phyloP scores from a whole-genome alignment of 2,329 filamentous ascomycete species.

The Monosporascus sp. region DNA sequence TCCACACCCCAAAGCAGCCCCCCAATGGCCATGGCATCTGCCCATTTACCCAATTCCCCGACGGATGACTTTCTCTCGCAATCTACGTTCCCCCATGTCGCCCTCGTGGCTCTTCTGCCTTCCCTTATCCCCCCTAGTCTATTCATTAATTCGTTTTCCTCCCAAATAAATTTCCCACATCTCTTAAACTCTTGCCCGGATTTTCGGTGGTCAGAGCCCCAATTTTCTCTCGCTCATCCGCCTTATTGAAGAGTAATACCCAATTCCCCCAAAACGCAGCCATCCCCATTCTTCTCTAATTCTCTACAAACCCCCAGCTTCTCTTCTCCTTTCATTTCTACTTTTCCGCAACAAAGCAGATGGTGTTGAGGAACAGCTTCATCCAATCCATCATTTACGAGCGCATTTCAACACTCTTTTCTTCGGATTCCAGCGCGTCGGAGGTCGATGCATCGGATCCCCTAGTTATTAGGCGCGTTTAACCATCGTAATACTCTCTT shows the following conservation, averaged over 20 bases:
- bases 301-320: slow-evolving; percentile 17
- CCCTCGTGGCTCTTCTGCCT: not conserved
- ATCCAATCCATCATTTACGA: slow-evolving; percentile 31
- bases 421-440: slow-evolving; percentile 19
- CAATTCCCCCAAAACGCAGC: slow-evolving; percentile 44
- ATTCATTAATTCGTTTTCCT: slow-evolving; percentile 31
- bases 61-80: not conserved
- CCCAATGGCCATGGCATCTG: too few relatives aligned
- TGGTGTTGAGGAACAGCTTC: slow-evolving; percentile 24
- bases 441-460: slow-evolving; percentile 19
- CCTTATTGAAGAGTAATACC: slow-evolving; percentile 40
- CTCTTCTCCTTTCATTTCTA: slow-evolving; percentile 23
- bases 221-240: slow-evolving; percentile 39
- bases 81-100: not conserved
- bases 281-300: slow-evolving; percentile 41
- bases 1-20: not conserved
- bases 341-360: slow-evolving; percentile 5
- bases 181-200: slow-evolving; percentile 27
- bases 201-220: slow-evolving; percentile 32
- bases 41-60: not conserved
- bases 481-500: slow-evolving; percentile 7
- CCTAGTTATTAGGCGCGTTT: slow-evolving; percentile 6
- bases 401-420: slow-evolving; percentile 24
- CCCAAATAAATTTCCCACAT: slow-evolving; percentile 32
- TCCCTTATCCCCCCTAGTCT: slow-evolving; percentile 22